Conservation (phyloP, 1,284 basidiomycete genomes). For the Trichosporon sp. region DNA sequence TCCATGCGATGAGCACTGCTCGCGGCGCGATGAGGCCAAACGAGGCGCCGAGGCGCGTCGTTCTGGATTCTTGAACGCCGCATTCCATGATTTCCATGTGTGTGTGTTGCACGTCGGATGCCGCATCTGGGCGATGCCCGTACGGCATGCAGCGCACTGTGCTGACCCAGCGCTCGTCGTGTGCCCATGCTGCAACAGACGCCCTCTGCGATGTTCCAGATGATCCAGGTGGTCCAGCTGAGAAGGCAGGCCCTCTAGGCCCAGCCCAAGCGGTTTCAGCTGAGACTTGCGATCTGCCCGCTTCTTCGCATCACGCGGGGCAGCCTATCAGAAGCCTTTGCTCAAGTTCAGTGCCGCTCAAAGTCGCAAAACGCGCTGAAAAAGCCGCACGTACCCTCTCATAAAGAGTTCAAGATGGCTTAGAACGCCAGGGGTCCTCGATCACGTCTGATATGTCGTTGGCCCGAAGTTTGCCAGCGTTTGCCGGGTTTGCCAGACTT, state of each 20-base stretch:
- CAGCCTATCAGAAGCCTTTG: not conserved
- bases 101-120: no score
- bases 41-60: no score
- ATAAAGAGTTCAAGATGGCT: not conserved
- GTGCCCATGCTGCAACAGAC: not conserved
- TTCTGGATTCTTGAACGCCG: not conserved
- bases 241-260: not conserved
- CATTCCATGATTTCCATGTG: not conserved
- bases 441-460: not conserved
- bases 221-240: not conserved
- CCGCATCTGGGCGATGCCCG: not conserved
- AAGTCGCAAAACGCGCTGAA: not conserved
- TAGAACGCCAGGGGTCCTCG: not conserved
- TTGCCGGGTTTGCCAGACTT: not conserved
- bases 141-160: no score
- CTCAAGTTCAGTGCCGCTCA: not conserved
- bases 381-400: constrained; percentile 1
- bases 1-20: not conserved
- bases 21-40: not conserved
- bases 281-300: not conserved
- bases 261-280: not conserved
- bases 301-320: not conserved
- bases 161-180: not conserved
- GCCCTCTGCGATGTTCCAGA: no score
- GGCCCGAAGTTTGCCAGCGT: not conserved